Evolutionary conservation across 139 green algal species (phyloP).

Genomic region (Chlorella sp.): DNA sequence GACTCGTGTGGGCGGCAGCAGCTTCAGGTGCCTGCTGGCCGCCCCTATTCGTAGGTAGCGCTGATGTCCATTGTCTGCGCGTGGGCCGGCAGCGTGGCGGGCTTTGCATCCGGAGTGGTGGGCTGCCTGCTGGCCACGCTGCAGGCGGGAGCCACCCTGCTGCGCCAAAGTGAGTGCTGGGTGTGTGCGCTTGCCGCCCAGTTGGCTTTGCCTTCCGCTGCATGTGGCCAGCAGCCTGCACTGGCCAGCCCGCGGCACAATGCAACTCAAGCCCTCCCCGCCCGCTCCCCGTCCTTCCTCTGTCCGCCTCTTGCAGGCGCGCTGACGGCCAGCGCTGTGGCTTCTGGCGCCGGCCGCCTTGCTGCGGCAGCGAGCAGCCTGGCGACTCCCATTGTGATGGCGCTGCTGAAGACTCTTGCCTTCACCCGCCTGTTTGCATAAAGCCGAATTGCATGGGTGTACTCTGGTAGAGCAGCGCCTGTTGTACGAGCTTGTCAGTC

Average conservation of each 20-base stretch:
- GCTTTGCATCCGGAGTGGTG: not conserved
- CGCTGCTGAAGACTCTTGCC: not conserved
- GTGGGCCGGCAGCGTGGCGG: not conserved
- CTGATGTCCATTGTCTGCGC: not conserved
- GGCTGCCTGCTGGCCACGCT: not conserved
- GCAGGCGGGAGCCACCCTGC: not conserved
- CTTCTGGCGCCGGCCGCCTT: not conserved
- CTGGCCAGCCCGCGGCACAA: not conserved
- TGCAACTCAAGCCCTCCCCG: not conserved
- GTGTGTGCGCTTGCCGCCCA: not conserved
- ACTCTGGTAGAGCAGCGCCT: too few species aligned
- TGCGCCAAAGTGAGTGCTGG: not conserved
- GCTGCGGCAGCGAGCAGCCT: not conserved
- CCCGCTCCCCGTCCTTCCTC: not conserved
- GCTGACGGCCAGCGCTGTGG: not conserved
- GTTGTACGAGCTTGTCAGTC: too few species aligned
- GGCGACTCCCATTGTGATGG: constrained; percentile 3
- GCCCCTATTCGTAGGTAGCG: not conserved
- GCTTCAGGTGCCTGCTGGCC: not conserved
- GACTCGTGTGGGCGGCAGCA: not conserved
- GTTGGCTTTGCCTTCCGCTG: too few species aligned
- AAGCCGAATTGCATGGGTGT: too few species aligned
- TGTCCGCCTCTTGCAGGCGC: not conserved
- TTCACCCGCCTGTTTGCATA: constrained; percentile 10
- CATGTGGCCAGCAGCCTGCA: not conserved